A percentile compares a stretch with the other conserved stretches of the same genome.
phyloP scores from a whole-genome alignment of 768 basidiomycete species.

The Lanmaoa rubissima region DNA sequence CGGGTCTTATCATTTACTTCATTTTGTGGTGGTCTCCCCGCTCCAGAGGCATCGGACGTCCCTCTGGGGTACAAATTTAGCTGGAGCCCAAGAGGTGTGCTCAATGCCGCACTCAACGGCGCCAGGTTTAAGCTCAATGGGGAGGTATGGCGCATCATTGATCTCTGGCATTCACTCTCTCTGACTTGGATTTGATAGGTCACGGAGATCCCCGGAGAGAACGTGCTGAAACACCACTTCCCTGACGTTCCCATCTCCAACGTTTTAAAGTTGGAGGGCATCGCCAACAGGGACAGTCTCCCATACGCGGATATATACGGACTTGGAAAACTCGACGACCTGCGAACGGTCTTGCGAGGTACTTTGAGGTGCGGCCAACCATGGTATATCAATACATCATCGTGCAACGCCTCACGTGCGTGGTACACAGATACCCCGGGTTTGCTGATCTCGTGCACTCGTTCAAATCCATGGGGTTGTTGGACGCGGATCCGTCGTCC shows the following conservation, averaged over 20 bases:
- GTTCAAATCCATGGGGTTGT: slow-evolving; percentile 68
- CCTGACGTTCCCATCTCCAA: slow-evolving; percentile 62
- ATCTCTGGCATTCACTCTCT: neutral
- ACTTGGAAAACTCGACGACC: slow-evolving; percentile 39
- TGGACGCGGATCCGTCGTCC: slow-evolving; percentile 38
- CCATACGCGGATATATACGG: slow-evolving; percentile 67
- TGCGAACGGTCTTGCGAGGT: slow-evolving; percentile 76
- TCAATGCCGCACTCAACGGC: slow-evolving; percentile 73
- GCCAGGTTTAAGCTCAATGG: slow-evolving; percentile 63
- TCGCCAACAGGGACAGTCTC: slow-evolving; percentile 83
- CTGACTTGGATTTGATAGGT: slow-evolving; percentile 33
- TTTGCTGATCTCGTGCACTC: slow-evolving; percentile 72
- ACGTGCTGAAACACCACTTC: slow-evolving; percentile 59
- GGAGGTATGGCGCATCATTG: slow-evolving; percentile 40
- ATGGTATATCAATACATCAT: neutral
- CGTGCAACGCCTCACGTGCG: neutral
- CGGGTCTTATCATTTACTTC: slow-evolving; percentile 73
- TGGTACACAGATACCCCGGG: slow-evolving; percentile 68
- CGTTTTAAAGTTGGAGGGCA: slow-evolving; percentile 70
- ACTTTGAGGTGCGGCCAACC: slow-evolving; percentile 61
- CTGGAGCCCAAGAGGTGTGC: slow-evolving; percentile 88
- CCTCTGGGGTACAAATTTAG: slow-evolving; percentile 92
- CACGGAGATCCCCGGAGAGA: slow-evolving; percentile 47
- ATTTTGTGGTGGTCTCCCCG: slow-evolving; percentile 92
- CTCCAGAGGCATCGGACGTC: slow-evolving; percentile 55